Evolutionary conservation across 371 early-diverging fungal genomes (phyloP), one percentile per base, ranked within the genome.

Genomic region (Mucor mucedo): DNA sequence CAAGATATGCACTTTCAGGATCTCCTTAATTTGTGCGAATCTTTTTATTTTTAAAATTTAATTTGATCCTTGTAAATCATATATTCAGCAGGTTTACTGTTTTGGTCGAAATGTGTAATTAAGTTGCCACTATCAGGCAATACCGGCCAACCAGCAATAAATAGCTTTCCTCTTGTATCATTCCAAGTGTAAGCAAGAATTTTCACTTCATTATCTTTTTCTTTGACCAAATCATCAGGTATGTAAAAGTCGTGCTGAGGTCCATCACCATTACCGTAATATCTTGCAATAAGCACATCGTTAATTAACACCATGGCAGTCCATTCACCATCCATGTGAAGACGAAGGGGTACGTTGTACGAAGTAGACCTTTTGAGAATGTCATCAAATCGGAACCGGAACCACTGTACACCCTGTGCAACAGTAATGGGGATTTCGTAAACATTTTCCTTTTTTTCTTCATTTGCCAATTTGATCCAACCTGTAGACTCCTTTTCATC

Each of bases 211-310:
- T 78, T 78, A 28, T 63, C 56, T 6, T 63, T 71, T 1, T 58
- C 52, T 5, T 72, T 66, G n/a, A 89, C 52, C 14, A 87, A 66
- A 1, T 77, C 87, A 54, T 87, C 90, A 64, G 87, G 87, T 16
- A 93, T 57, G 63, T 87, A 88, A 66, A 90, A 93, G 62, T 91
- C 89, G 50, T 87, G 83, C 62, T 93, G 93, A 29, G 89, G 86
- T 6, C 87, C 81, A 54, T 90, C 90, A 0, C 88, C 89, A 63
- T 87, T 86, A 10, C 93, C 93, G 70, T 87, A 87, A 65, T 90
- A 93, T 28, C 88, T 78, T 4, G 83, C 93, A 55, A 91, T 79
- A 28, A 89, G 69, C 2, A 80, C 75, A 53, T 78, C 82, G 56
- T 88, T 90, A 27, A 93, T 62, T 47, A 79, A 80, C 10, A 90